Base-by-base conservation (phyloP, 345 rosid genomes). In the Bruguiera gymnorhiza region DNA sequence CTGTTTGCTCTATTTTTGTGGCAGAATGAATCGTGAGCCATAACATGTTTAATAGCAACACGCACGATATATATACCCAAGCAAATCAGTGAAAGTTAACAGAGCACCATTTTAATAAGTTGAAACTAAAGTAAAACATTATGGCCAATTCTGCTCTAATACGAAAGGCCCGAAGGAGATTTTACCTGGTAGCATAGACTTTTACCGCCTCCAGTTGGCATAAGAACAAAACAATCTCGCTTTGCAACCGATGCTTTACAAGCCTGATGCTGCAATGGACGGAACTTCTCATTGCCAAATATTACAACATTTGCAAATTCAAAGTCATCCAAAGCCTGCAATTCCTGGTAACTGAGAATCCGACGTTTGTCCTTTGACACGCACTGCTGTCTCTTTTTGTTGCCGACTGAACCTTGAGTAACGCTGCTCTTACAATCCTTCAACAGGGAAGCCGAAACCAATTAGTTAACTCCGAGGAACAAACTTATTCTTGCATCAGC, bases 181-280 rank as follows among this genome's bases (percentile, higher is more conserved):
- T 66, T 78, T 6, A 91, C 92, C 97, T 91, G 92, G 83, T 85
- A 94, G 79, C 97, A 89, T 63, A 95, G 74, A 79, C 97, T 95
- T 83, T 92, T 89, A 15, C 97, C 97, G 46, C 99, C 97, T 76
- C 99, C 92, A 0, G 93, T 92, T 2, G 97, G 97, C 97, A 95
- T 84, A 43, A 92, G 89, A 71, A 91, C 65, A 80, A 91, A 94
- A 71, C 96, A 91, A 76, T 91, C 97, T 76, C 76, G 83, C 73
- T 82, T 91, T 46, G 80, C 84, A 71, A 87, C 10, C 26, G 85
- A 87, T 63, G 97, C 89, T 79, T 78, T 82, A 77, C 99, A 95
- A 58, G 89, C 93, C 83, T 87, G 85, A 83, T 85, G 92, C 84
- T 86, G 93, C 88, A 87, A 67, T 13, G 96, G 89, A 31, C 96